A percentile compares a stretch with the other conserved stretches of the same genome.
These are phyloP conservation scores for Tuctoria greenei DNA, from an alignment of 176 grass and related monocot genomes.

Conservation along the genomic window DNA sequence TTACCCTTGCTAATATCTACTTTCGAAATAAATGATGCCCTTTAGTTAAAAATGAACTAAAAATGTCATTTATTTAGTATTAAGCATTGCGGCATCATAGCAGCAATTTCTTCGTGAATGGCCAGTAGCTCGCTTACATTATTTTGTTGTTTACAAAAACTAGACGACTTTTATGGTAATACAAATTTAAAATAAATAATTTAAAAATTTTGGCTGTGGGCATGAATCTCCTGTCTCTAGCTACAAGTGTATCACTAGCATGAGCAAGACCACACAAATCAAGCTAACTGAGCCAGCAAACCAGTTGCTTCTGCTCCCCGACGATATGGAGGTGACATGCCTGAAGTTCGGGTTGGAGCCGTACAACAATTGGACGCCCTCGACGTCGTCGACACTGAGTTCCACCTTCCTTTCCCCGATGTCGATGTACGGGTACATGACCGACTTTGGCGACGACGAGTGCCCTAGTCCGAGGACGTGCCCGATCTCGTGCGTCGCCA, in stretches of 20 bases:
- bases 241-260: constrained; percentile 21
- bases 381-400: constrained; percentile 62
- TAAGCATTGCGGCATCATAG: too few relatives aligned
- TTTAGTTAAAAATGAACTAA: too few relatives aligned
- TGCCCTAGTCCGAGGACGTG: constrained; percentile 78
- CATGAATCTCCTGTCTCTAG: too few relatives aligned
- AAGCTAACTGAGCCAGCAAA: neutral
- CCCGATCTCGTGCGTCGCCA: constrained; percentile 89
- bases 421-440: constrained; percentile 79
- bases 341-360: constrained; percentile 62
- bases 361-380: constrained; percentile 71
- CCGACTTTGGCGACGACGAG: constrained; percentile 53
- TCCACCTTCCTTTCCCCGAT: constrained; percentile 52
- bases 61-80: too few relatives aligned
- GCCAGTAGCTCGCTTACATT: too few relatives aligned
- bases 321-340: constrained; percentile 32
- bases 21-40: too few relatives aligned
- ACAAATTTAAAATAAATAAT: too few relatives aligned
- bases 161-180: too few relatives aligned
- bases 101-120: too few relatives aligned
- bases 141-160: too few relatives aligned
- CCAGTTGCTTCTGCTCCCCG: constrained; percentile 2
- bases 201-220: too few relatives aligned
- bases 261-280: neutral
- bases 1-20: too few relatives aligned